Evolutionary conservation across 352 stramenopile species (phyloP), one percentile per base, ranked within the genome.

Genomic region (Phytophthora europaea): DNA sequence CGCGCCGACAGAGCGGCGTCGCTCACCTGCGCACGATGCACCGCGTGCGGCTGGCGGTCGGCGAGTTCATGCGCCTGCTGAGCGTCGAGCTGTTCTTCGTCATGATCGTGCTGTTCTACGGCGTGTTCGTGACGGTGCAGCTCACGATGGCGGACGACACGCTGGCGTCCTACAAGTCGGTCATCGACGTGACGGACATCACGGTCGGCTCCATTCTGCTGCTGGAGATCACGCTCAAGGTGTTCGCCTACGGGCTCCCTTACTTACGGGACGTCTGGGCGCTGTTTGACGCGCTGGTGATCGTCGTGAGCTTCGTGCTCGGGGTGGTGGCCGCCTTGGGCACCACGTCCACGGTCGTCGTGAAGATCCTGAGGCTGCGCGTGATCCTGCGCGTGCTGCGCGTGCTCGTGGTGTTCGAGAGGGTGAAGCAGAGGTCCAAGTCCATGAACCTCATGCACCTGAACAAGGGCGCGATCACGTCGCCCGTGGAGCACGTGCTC

Each of bases 41-140:
- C 52, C 83, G 78, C 26, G 40, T 89, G 4, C 86, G 88, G 0
- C 59, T 92, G 16, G 40, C 66, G 8, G 79, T 97, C 6, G 89
- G 89, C 62, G 84, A 93, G 61, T 95, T 95, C 67, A 94, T 97
- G 86, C 85, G 84, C 31, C 79, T 91, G 65, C 76, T 97, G 4
- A 90, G 90, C 69, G 90, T 97, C 26, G 88, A 97, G 71, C 67
- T 96, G 26, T 97, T 97, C 64, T 97, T 97, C 71, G 88, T 94
- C 40, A 93, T 95, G 77, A 94, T 96, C 72, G 87, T 97, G 59
- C 80, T 97, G 28, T 81, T 78, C 65, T 95, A 97, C 72, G 90
- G 90, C 31, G 76, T 91, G 40, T 95, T 97, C 53, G 90, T 96
- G 71, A 80, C 93, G 16, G 75, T 93, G 47, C 90, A 97, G 78